phyloP scores from a whole-genome alignment of 345 rosid genomes.

The Rhodamnia argentea region DNA sequence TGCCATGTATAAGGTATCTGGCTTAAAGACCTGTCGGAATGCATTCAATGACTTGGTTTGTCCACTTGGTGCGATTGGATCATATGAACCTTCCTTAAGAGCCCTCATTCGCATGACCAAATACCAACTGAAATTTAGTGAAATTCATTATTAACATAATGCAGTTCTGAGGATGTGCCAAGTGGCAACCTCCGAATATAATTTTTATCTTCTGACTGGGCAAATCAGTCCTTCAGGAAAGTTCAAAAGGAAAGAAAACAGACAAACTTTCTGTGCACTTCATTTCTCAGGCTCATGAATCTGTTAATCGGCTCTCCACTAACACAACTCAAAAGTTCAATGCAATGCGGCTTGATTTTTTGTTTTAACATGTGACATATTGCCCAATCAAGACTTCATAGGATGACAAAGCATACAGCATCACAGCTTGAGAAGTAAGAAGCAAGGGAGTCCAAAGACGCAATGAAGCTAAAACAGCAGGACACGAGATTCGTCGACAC shows the following conservation, averaged over 20 bases:
- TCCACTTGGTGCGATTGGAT: conserved; percentile 58
- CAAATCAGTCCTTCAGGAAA: not conserved
- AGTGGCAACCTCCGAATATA: not conserved
- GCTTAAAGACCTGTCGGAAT: conserved; percentile 41
- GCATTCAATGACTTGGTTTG: conserved; percentile 66
- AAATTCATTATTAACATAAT: not conserved
- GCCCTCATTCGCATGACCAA: conserved; percentile 43
- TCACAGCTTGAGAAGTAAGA: not conserved
- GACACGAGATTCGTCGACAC: not conserved
- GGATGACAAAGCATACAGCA: not conserved
- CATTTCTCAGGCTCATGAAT: not conserved
- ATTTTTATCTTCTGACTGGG: not conserved
- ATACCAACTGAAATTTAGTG: conserved; percentile 45
- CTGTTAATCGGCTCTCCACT: not conserved
- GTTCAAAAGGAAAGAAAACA: not conserved
- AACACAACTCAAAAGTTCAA: not conserved
- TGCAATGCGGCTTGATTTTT: not conserved
- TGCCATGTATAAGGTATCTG: conserved; percentile 29
- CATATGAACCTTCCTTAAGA: conserved; percentile 44
- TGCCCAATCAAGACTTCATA: not conserved
- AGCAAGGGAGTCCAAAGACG: not conserved
- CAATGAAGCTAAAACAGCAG: not conserved
- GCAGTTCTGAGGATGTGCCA: not conserved
- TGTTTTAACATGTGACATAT: not conserved
- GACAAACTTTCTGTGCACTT: not conserved